Evolutionary conservation across 2,329 filamentous ascomycete genomes (phyloP), one percentile per base, ranked within the genome.

Genomic region (Microdochium bolleyi): DNA sequence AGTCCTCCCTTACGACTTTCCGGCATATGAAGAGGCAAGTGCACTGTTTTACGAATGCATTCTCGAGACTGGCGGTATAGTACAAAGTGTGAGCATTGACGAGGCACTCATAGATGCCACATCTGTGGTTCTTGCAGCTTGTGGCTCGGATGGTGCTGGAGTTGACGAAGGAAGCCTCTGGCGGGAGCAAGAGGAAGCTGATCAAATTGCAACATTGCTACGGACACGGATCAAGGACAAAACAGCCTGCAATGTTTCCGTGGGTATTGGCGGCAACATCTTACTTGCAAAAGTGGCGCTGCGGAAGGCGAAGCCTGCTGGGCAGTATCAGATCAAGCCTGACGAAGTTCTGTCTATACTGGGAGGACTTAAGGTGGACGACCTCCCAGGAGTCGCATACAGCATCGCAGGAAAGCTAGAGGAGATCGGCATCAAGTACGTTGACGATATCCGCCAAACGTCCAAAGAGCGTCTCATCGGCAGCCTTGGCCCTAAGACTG

Each of bases 41-140:
- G 80, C 82, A 53, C 77, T 83, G 2, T 99, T 99, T 61, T 99
- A 99, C 61, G 84, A 89, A 55, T 83, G 85, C 1, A 89, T 99
- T 11, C 70, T 97, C 32, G 80, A 83, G 5, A 76, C 91, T 9
- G 90, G 87, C 19, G 92, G 91, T 1, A 70, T 89, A 19, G 90
- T 97, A 0, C 94, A 99, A 66, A 97, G 94, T 62, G 92, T 99
- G 51, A 97, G 94, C 63, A 88, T 99, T 48, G 95, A 99, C 59
- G 95, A 99, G 69, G 94, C 91, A 1, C 78, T 99, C 8, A 73
- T 99, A 16, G 94, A 99, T 67, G 79, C 92, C 32, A 94, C 89
- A 2, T 73, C 74, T 3, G 70, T 88, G 3, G 88, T 94, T 54
- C 71, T 90, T 48, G 73, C 77, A 13, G 78, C 78, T 14, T 79